These are phyloP conservation scores for Mortierella sp. DNA, from an alignment of 371 early-diverging fungal species.

Conservation along the genomic window DNA sequence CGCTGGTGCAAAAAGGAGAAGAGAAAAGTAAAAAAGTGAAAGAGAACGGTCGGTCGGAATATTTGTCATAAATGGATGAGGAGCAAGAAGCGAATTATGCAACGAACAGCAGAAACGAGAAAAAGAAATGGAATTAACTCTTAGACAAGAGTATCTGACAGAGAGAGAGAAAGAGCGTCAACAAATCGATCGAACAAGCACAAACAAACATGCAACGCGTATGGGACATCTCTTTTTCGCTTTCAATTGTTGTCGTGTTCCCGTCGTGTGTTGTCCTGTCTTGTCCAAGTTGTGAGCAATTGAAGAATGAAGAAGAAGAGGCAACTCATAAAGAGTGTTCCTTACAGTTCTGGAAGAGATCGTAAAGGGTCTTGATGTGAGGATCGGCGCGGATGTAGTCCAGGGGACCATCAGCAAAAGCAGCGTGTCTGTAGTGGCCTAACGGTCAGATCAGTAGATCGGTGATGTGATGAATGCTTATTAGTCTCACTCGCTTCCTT, in stretches of 20 bases:
- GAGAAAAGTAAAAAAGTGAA: not conserved
- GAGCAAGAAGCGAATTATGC: not conserved
- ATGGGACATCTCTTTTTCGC: not conserved
- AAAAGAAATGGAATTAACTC: too few species aligned
- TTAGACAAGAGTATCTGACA: too few species aligned
- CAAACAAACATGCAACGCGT: not conserved
- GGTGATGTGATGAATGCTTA: not conserved
- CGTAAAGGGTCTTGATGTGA: conserved; percentile 48
- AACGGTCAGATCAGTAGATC: not conserved
- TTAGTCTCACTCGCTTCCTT: not conserved
- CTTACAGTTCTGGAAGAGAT: conserved; percentile 43
- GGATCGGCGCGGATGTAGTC: conserved; percentile 32
- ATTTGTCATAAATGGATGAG: not conserved
- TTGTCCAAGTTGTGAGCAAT: not conserved
- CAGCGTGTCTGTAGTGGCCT: conserved; percentile 37
- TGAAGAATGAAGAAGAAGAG: not conserved
- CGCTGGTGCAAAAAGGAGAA: not conserved
- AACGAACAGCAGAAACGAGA: not conserved
- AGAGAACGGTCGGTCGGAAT: not conserved
- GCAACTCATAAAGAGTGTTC: not conserved
- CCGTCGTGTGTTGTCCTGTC: not conserved
- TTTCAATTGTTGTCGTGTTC: not conserved
- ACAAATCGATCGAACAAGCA: not conserved
- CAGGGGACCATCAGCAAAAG: conserved; percentile 16
- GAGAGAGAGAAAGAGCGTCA: not conserved